phyloP scores from a whole-genome alignment of 2,329 filamentous ascomycete species.

The Colletotrichum euphorbiae region DNA sequence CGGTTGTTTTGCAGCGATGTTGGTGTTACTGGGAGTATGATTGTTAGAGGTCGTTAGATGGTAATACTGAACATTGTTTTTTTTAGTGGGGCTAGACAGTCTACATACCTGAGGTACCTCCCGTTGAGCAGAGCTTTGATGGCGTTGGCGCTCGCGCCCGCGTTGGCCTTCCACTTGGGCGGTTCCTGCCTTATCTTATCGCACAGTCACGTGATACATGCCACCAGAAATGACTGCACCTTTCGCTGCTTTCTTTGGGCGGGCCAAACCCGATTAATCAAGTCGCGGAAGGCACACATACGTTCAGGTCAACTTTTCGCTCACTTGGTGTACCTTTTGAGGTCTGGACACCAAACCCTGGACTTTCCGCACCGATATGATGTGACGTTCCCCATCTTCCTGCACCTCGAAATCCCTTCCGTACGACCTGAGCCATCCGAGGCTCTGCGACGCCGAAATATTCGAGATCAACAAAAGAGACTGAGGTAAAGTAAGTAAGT shows the following conservation, averaged over 20 bases:
- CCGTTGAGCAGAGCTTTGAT: no score
- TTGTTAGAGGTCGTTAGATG: neutral
- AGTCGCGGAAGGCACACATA: slow-evolving; percentile 22
- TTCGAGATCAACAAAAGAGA: slow-evolving; percentile 30
- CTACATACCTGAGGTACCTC: no score
- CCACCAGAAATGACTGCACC: slow-evolving; percentile 23
- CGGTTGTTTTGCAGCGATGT: neutral
- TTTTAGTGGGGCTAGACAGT: neutral
- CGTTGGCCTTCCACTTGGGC: no score
- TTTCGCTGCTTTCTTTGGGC: slow-evolving; percentile 16
- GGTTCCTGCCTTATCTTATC: slow-evolving; percentile 9
- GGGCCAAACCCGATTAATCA: slow-evolving; percentile 5
- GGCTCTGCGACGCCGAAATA: slow-evolving; percentile 40
- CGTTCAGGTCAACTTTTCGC: slow-evolving; percentile 10
- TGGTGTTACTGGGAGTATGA: neutral
- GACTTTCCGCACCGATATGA: slow-evolving; percentile 38
- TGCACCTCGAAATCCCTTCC: slow-evolving; percentile 39
- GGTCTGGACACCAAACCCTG: slow-evolving; percentile 18
- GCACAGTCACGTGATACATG: slow-evolving; percentile 19
- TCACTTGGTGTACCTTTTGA: slow-evolving; percentile 22
- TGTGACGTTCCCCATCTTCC: slow-evolving; percentile 37
- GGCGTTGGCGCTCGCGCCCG: no score
- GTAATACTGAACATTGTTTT: neutral
- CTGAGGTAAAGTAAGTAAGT: slow-evolving; percentile 39
- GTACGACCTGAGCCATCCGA: slow-evolving; percentile 40